Evolutionary conservation across 208 protist species (phyloP).

Genomic region (Leishmania arabica): DNA sequence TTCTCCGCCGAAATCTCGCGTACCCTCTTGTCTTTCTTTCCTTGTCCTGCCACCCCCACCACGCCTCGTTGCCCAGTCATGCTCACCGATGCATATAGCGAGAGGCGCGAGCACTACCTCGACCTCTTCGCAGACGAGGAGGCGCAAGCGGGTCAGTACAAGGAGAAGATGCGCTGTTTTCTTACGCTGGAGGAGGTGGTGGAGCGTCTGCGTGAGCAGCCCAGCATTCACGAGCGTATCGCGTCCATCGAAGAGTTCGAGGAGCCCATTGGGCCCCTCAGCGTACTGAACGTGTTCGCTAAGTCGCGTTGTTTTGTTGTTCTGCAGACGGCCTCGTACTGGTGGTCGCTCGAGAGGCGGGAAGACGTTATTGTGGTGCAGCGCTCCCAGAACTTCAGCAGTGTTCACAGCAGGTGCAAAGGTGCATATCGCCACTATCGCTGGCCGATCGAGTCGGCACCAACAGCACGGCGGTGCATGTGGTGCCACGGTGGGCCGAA

Average conservation of each 20-base stretch:
- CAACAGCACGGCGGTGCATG: slow-evolving; percentile 27
- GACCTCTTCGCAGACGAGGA: slow-evolving; percentile 61
- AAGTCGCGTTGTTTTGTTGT: slow-evolving; percentile 41
- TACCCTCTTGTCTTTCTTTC: not conserved
- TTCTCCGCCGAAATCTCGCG: not conserved
- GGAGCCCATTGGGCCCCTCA: slow-evolving; percentile 32
- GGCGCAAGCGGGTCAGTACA: slow-evolving; percentile 15
- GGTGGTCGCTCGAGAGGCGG: slow-evolving; percentile 63
- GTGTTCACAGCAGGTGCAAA: slow-evolving; percentile 49
- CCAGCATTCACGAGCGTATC: slow-evolving; percentile 42
- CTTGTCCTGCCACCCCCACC: not conserved
- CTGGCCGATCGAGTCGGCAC: slow-evolving; percentile 40
- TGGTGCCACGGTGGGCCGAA: slow-evolving; percentile 13
- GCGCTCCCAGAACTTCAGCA: slow-evolving; percentile 55
- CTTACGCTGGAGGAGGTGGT: slow-evolving; percentile 42
- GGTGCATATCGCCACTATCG: slow-evolving; percentile 45
- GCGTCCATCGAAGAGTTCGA: slow-evolving; percentile 46
- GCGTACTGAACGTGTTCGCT: slow-evolving; percentile 29
- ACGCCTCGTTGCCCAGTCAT: slow-evolving; percentile 10
- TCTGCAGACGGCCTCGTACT: slow-evolving; percentile 51
- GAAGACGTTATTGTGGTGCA: slow-evolving; percentile 53
- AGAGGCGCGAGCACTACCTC: slow-evolving; percentile 51
- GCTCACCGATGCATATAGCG: slow-evolving; percentile 18
- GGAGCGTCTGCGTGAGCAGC: slow-evolving; percentile 41
- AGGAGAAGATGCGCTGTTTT: slow-evolving; percentile 44